A percentile compares a stretch with the other conserved stretches of the same genome.
These are phyloP conservation scores for Trichopus zeylanicus DNA, from an alignment of 116 monocot genomes.

Conservation along the genomic window DNA sequence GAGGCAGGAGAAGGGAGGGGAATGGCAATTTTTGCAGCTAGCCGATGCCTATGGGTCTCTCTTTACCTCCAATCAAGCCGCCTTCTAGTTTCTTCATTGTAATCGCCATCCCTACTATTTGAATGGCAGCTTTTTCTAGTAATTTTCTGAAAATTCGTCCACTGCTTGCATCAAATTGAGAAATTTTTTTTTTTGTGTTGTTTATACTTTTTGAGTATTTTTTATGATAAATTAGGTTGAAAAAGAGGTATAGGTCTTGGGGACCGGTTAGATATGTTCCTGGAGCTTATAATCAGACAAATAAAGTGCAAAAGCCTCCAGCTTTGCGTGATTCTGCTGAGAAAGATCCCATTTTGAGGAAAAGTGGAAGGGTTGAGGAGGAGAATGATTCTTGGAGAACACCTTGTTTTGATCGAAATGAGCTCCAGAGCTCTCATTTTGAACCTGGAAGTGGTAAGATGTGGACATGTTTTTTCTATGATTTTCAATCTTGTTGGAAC, in stretches of 20 bases:
- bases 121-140: neutral
- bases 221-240: neutral
- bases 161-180: neutral
- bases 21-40: neutral
- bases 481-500: too few species aligned
- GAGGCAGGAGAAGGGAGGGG: neutral
- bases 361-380: neutral
- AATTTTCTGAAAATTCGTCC: neutral
- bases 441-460: neutral
- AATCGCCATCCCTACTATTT: neutral
- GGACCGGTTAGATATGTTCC: constrained; percentile 11
- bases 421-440: neutral
- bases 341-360: neutral
- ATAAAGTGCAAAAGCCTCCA: neutral
- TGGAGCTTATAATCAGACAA: neutral
- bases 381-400: neutral
- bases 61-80: neutral
- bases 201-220: neutral
- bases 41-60: neutral
- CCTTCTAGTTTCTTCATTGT: neutral
- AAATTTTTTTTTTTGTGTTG: neutral
- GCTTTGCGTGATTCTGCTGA: neutral
- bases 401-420: neutral
- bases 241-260: constrained; percentile 3
- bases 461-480: too few species aligned